Conservation (phyloP, 2,329 filamentous ascomycete genomes). For the Penicillium sp. region DNA sequence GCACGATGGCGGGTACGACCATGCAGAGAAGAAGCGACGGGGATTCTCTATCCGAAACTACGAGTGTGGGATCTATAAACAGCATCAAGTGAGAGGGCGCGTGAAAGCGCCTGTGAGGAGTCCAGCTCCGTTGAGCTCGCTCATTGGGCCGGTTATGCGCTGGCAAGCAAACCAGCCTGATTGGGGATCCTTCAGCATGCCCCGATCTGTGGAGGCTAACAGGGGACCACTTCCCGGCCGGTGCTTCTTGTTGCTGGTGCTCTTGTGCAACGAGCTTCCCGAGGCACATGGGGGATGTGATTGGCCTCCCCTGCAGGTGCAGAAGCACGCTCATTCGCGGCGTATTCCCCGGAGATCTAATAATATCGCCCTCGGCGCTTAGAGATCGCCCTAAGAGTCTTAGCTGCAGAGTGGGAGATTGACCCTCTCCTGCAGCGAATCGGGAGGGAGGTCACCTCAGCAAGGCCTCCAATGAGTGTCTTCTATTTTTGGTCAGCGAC, state of each 20-base stretch:
- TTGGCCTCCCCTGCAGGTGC: conserved; percentile 6
- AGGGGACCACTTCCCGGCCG: neutral
- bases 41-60: conserved; percentile 17
- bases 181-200: conserved; percentile 2
- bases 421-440: neutral
- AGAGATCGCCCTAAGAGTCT: conserved; percentile 16
- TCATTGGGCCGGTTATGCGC: conserved; percentile 20
- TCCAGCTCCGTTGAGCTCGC: conserved; percentile 8
- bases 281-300: neutral
- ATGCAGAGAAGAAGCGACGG: conserved; percentile 16
- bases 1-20: conserved; percentile 15
- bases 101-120: conserved; percentile 16
- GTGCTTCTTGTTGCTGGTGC: no score
- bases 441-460: neutral
- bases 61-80: conserved; percentile 19
- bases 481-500: conserved; percentile 15
- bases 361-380: conserved; percentile 19
- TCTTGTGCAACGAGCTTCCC: neutral
- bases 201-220: neutral
- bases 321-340: conserved; percentile 12
- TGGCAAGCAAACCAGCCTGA: conserved; percentile 10
- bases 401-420: conserved; percentile 6
- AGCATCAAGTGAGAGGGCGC: conserved; percentile 12
- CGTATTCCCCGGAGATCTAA: conserved; percentile 14
- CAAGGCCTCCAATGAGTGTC: neutral